phyloP scores from a whole-genome alignment of 2,329 filamentous ascomycete species.

The Epichloe coenophiala region DNA sequence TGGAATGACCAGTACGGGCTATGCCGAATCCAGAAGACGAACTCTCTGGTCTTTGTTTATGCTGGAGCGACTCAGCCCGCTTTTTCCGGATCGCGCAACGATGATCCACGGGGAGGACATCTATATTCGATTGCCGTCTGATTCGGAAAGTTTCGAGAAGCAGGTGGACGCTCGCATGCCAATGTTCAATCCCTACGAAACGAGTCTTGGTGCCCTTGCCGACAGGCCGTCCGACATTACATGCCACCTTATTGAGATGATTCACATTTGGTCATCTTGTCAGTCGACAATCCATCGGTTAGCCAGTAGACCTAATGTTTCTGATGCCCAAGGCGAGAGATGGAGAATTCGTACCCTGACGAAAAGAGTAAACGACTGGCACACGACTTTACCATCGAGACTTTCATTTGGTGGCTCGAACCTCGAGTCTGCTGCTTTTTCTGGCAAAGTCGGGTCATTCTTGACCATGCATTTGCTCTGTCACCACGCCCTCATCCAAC shows the following conservation, averaged over 20 bases:
- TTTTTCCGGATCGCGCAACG: conserved; percentile 38
- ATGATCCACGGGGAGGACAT: conserved; percentile 51
- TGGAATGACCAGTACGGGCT: conserved; percentile 40
- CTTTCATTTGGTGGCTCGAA: conserved; percentile 43
- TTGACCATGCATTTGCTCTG: conserved; percentile 55
- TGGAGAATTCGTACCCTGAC: conserved; percentile 31
- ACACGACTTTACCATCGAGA: conserved; percentile 37
- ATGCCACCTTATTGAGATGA: conserved; percentile 48
- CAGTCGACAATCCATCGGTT: conserved; percentile 41
- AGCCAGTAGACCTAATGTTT: conserved; percentile 15
- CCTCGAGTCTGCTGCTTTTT: conserved; percentile 39
- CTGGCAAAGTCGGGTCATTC: conserved; percentile 42
- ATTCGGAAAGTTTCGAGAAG: conserved; percentile 46
- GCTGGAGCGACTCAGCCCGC: conserved; percentile 52
- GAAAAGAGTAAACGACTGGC: conserved; percentile 44
- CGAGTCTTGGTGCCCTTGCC: conserved; percentile 9
- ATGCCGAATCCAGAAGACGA: conserved; percentile 53
- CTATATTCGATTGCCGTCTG: conserved; percentile 52
- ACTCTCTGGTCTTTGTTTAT: conserved; percentile 62
- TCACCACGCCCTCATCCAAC: conserved; percentile 47
- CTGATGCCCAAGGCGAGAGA: conserved; percentile 17
- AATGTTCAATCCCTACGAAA: conserved; percentile 40
- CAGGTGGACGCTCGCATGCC: conserved; percentile 44
- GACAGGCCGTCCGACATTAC: conserved; percentile 33
- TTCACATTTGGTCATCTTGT: conserved; percentile 52